A percentile compares a stretch with the other conserved stretches of the same genome.
phyloP scores from a whole-genome alignment of 2,329 filamentous ascomycete species.

The Metarhizium robertsii region DNA sequence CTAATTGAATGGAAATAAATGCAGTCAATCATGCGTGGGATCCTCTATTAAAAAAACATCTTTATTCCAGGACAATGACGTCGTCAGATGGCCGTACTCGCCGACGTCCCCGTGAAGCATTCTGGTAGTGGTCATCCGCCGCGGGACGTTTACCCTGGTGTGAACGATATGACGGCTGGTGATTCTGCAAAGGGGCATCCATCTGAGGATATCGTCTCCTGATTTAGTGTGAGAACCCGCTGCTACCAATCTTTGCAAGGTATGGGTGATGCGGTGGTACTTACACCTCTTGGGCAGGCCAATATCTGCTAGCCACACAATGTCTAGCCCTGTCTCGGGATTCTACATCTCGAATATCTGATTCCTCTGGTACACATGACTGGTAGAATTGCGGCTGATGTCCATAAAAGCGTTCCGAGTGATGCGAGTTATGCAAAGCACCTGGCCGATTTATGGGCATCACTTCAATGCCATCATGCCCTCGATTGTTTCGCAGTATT shows the following conservation, averaged over 20 bases:
- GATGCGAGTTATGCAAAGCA: background rate
- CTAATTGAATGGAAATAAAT: background rate
- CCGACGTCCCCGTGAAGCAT: background rate
- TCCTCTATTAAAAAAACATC: background rate
- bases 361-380: background rate
- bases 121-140: constrained; percentile 4
- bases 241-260: background rate
- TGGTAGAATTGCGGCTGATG: background rate
- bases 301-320: background rate
- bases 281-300: background rate
- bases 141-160: constrained; percentile 4
- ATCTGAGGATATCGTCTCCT: background rate
- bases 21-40: background rate
- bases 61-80: constrained; percentile 23
- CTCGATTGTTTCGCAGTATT: constrained; percentile 10
- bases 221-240: background rate
- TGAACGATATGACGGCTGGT: background rate
- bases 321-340: background rate
- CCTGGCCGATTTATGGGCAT: constrained; percentile 6
- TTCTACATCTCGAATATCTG: background rate
- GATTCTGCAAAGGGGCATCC: background rate
- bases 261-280: background rate
- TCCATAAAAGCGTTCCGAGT: background rate
- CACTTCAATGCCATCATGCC: constrained; percentile 11
- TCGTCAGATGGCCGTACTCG: constrained; percentile 16